Conservation (phyloP, 2,329 filamentous ascomycete genomes). For the Davidsoniella australis region DNA sequence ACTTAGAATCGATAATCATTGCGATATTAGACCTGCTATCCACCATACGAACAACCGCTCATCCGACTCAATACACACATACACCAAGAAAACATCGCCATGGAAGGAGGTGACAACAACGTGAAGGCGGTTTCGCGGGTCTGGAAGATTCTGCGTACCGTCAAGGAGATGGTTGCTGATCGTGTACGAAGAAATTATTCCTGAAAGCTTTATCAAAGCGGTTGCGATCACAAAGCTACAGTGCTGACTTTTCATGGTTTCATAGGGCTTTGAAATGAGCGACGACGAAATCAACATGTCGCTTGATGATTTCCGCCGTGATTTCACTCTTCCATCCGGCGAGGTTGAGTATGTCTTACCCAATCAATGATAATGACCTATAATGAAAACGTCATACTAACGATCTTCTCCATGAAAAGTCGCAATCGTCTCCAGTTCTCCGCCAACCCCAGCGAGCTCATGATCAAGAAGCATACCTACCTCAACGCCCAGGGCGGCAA, state of each 20-base stretch:
- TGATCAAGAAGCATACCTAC: constrained; percentile 57
- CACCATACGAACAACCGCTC: background rate
- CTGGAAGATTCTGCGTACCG: constrained; percentile 87
- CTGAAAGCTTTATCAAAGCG: background rate
- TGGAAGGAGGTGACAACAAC: constrained; percentile 25
- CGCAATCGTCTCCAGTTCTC: constrained; percentile 76
- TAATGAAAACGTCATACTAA: no score
- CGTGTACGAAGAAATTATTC: constrained; percentile 42
- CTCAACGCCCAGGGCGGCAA: constrained; percentile 50
- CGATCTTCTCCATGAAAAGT: constrained; percentile 27
- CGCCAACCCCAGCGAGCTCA: constrained; percentile 63
- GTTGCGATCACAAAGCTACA: background rate
- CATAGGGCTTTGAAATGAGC: constrained; percentile 80
- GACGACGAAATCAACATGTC: constrained; percentile 79
- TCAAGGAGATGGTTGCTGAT: constrained; percentile 88
- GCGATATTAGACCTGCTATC: background rate
- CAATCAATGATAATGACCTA: background rate
- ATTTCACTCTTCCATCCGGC: constrained; percentile 58
- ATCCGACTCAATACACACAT: background rate
- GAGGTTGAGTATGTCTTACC: constrained; percentile 48
- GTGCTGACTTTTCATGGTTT: background rate
- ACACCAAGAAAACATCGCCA: constrained; percentile 14
- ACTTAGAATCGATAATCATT: background rate
- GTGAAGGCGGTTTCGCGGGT: constrained; percentile 44
- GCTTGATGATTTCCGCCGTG: constrained; percentile 59